These are phyloP conservation scores for Fusarium euwallaceae DNA, from an alignment of 2,329 filamentous ascomycete genomes.

Conservation along the genomic window DNA sequence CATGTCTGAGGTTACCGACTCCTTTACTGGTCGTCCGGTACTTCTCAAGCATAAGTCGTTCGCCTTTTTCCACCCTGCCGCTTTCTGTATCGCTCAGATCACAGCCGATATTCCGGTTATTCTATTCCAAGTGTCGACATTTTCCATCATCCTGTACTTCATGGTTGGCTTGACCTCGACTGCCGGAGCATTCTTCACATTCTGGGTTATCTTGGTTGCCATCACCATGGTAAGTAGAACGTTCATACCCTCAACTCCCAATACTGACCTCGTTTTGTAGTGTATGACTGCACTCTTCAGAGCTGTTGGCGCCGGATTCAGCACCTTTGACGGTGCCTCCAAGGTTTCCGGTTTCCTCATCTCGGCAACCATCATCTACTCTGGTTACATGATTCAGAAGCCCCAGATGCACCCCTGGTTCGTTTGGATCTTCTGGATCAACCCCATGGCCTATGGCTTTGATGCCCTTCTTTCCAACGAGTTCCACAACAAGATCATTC, in stretches of 20 bases:
- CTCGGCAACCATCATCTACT: constrained; percentile 69
- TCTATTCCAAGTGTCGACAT: constrained; percentile 69
- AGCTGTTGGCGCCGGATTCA: constrained; percentile 66
- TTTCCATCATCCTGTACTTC: constrained; percentile 72
- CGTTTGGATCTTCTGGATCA: constrained; percentile 73
- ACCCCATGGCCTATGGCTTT: constrained; percentile 78
- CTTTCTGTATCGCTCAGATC: constrained; percentile 70
- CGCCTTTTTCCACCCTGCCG: constrained; percentile 69
- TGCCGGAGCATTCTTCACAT: constrained; percentile 72
- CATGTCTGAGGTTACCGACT: constrained; percentile 75
- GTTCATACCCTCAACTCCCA: accelerated
- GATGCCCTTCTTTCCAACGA: constrained; percentile 79
- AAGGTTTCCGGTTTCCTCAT: constrained; percentile 67
- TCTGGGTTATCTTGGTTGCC: constrained; percentile 66
- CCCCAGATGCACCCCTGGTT: constrained; percentile 74
- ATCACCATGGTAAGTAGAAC: constrained; percentile 61
- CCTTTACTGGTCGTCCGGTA: constrained; percentile 71
- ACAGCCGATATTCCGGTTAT: constrained; percentile 68
- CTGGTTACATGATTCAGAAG: constrained; percentile 73
- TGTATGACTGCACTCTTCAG: constrained; percentile 72
- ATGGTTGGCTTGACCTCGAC: constrained; percentile 69
- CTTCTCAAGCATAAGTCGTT: constrained; percentile 71
- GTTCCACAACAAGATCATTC: constrained; percentile 69
- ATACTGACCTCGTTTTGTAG: constrained; percentile 39
- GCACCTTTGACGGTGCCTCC: constrained; percentile 69